Evolutionary conservation across 2,329 filamentous ascomycete species (phyloP).

Genomic region (Microdochium paspali): DNA sequence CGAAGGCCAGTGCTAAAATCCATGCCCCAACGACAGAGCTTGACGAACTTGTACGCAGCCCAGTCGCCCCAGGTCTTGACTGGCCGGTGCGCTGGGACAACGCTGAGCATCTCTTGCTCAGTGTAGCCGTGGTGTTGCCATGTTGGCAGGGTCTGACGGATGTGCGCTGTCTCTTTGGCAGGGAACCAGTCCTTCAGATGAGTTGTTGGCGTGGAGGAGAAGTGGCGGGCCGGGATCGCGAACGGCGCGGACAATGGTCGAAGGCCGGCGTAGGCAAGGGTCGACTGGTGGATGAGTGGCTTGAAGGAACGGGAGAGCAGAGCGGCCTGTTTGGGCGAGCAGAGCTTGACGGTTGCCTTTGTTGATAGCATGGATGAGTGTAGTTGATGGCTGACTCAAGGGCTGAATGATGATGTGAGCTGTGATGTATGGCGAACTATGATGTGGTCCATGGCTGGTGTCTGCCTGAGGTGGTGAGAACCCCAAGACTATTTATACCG

Average conservation of each 20-base stretch:
- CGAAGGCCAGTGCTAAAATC: constrained; percentile 68
- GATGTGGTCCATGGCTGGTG: too few species aligned
- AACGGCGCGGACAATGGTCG: constrained; percentile 13
- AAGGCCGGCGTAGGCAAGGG: constrained; percentile 13
- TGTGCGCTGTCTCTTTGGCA: constrained; percentile 47
- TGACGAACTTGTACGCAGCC: constrained; percentile 68
- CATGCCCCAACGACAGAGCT: constrained; percentile 68
- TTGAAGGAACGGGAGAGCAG: constrained; percentile 15
- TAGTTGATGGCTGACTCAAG: neutral
- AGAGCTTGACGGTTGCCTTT: constrained; percentile 17
- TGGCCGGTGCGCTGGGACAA: constrained; percentile 69
- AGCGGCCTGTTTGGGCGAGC: constrained; percentile 17
- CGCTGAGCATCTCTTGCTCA: constrained; percentile 64
- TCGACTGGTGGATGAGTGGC: constrained; percentile 12
- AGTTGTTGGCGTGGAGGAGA: constrained; percentile 37
- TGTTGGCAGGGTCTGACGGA: constrained; percentile 52
- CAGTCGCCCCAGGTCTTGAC: constrained; percentile 67
- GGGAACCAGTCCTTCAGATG: constrained; percentile 55
- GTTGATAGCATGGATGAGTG: constrained; percentile 17
- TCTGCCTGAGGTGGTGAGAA: constrained; percentile 4
- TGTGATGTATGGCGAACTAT: neutral
- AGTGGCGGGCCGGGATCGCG: constrained; percentile 22
- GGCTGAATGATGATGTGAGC: constrained; percentile 1
- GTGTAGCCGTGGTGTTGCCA: constrained; percentile 70
- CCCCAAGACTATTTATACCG: constrained; percentile 1